phyloP scores from a whole-genome alignment of 495 filamentous ascomycete species.

The Lasiosphaeriaceae sp. region DNA sequence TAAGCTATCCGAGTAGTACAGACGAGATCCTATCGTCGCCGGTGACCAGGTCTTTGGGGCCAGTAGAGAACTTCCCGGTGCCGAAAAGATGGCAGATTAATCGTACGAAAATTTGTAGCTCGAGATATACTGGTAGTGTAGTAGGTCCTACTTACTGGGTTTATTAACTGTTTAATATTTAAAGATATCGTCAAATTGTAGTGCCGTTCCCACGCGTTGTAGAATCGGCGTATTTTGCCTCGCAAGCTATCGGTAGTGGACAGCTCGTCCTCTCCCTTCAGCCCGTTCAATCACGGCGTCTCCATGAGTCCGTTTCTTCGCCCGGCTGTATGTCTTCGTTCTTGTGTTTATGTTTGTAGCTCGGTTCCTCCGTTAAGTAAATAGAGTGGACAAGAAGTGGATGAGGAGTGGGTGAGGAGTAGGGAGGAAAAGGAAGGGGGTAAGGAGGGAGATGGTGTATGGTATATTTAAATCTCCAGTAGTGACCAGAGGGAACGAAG shows the following conservation, averaged over 20 bases:
- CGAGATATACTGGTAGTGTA: no score
- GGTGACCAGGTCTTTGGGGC: no score
- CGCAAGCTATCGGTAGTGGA: neutral
- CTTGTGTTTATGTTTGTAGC: conserved; percentile 5
- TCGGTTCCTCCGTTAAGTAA: conserved; percentile 1
- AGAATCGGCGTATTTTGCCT: conserved; percentile 1
- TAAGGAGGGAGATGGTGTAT: conserved; percentile 2
- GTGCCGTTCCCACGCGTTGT: conserved; percentile 2
- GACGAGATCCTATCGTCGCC: no score
- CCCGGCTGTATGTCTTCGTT: conserved; percentile 5
- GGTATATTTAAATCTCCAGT: conserved; percentile 7
- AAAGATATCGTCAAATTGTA: conserved; percentile 2
- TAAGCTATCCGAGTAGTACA: no score
- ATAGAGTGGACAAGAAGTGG: neutral
- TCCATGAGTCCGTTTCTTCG: conserved; percentile 5
- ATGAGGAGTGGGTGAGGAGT: neutral
- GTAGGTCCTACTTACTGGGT: conserved; percentile 6
- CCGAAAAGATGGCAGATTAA: no score
- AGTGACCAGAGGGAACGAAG: conserved; percentile 2
- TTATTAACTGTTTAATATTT: conserved; percentile 5
- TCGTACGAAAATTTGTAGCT: no score
- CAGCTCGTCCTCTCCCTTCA: neutral
- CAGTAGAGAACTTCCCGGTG: no score
- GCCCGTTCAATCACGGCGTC: conserved; percentile 6
- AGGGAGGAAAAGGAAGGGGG: neutral